A percentile compares a stretch with the other conserved stretches of the same genome.
Evolutionary conservation across 345 rosid species (phyloP).

Genomic region (Turritis glabra): DNA sequence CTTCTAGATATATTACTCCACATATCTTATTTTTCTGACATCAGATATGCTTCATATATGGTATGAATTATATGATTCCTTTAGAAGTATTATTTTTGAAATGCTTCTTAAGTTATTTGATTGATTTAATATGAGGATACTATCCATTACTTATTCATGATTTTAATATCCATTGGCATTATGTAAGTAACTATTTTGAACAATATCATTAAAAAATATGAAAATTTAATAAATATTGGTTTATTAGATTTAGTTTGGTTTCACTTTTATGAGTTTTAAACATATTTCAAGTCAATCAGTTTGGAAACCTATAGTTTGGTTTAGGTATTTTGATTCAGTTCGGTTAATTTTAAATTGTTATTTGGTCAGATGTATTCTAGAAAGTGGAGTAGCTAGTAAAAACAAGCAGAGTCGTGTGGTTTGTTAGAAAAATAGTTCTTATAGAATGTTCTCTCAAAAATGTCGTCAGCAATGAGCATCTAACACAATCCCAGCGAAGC

Average conservation of each 20-base stretch:
- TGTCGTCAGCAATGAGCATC: slow-evolving; percentile 31
- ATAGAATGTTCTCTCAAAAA: not conserved
- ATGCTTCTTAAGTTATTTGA: not conserved
- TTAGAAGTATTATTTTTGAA: not conserved
- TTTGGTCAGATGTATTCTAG: not conserved
- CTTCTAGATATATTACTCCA: slow-evolving; percentile 28
- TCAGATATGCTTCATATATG: too few relatives aligned
- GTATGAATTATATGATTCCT: not conserved
- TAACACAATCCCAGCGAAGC: slow-evolving; percentile 9
- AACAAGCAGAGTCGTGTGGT: too few relatives aligned
- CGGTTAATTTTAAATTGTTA: too few relatives aligned
- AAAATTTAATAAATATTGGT: not conserved
- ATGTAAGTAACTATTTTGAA: not conserved
- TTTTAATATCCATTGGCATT: not conserved
- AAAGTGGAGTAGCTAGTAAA: not conserved
- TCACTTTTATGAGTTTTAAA: not conserved
- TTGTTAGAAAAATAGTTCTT: not conserved
- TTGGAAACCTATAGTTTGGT: not conserved
- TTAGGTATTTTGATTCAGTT: too few relatives aligned
- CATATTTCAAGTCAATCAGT: not conserved
- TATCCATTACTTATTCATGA: not conserved
- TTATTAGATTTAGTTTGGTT: not conserved
- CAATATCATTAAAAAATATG: not conserved
- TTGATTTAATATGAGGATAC: not conserved
- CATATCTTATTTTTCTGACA: too few relatives aligned